Percentiles rank a stretch among this genome's conserved stretches.
Evolutionary conservation across 2,329 filamentous ascomycete species (phyloP).

Genomic region (Claviceps purpurea): DNA sequence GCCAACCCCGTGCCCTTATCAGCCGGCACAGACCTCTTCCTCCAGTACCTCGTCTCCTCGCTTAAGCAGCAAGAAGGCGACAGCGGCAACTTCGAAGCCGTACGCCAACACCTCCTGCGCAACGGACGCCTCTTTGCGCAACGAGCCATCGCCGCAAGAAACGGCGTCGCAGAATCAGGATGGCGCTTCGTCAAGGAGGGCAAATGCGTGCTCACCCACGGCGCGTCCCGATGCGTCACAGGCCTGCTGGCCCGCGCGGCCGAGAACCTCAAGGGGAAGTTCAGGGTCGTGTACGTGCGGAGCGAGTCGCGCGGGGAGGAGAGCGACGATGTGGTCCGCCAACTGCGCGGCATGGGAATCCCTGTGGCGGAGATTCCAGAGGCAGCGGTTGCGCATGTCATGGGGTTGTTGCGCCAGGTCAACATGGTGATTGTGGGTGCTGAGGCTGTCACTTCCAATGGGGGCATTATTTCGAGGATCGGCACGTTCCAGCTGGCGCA

Average conservation of each 20-base stretch:
- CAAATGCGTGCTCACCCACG: constrained; percentile 76
- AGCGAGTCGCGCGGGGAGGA: constrained; percentile 43
- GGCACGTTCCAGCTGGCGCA: constrained; percentile 78
- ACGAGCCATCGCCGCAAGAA: constrained; percentile 71
- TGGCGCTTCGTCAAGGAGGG: constrained; percentile 67
- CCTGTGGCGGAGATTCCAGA: constrained; percentile 54
- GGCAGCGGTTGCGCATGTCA: constrained; percentile 63
- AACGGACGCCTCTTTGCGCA: constrained; percentile 81
- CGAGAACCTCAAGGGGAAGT: constrained; percentile 48
- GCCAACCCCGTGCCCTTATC: constrained; percentile 84
- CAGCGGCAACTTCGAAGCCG: constrained; percentile 53
- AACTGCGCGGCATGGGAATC: constrained; percentile 60
- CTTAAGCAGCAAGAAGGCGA: constrained; percentile 39
- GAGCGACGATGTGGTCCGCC: constrained; percentile 55
- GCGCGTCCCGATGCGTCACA: constrained; percentile 73
- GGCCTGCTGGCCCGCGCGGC: constrained; percentile 58
- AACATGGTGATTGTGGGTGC: constrained; percentile 54
- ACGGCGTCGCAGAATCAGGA: constrained; percentile 70
- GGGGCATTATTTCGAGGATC: constrained; percentile 79
- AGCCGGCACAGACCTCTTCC: constrained; percentile 90
- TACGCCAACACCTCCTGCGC: constrained; percentile 68
- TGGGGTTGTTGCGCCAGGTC: constrained; percentile 43
- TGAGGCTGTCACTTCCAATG: constrained; percentile 89
- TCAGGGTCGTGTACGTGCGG: constrained; percentile 72
- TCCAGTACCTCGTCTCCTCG: constrained; percentile 76